A percentile compares a stretch with the other conserved stretches of the same genome.
These are phyloP conservation scores for Rhinocladiella similis DNA, from an alignment of 2,329 filamentous ascomycete genomes.

Conservation along the genomic window DNA sequence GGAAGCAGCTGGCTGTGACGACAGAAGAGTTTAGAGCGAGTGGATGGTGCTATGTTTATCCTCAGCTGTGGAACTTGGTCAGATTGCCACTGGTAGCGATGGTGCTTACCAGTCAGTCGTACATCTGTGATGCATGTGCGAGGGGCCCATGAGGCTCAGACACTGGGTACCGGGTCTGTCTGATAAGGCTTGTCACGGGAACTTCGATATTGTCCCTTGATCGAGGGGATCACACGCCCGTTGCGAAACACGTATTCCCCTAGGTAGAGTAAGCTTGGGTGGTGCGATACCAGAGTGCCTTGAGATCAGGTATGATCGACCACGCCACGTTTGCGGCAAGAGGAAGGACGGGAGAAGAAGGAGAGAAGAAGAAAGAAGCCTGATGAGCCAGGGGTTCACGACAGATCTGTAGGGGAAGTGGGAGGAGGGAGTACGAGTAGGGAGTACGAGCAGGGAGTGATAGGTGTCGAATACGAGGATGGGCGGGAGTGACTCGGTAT, in stretches of 20 bases:
- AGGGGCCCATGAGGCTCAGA: not conserved
- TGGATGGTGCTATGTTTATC: conserved; percentile 13
- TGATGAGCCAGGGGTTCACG: not conserved
- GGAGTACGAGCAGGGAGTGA: not conserved
- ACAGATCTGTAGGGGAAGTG: no score
- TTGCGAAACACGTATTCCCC: not conserved
- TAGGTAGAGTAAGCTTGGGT: not conserved
- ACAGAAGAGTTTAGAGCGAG: not conserved
- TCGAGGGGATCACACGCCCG: not conserved
- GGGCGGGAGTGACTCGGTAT: not conserved
- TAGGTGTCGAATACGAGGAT: no score
- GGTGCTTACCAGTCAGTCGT: not conserved
- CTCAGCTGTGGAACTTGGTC: not conserved
- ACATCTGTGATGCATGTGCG: not conserved
- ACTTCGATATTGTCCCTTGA: not conserved
- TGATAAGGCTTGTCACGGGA: not conserved
- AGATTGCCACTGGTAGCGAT: not conserved
- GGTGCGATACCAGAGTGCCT: not conserved
- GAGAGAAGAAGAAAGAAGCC: not conserved
- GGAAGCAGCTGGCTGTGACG: conserved; percentile 10
- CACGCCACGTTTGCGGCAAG: conserved; percentile 16
- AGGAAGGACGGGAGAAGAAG: conserved; percentile 7
- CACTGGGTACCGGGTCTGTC: not conserved
- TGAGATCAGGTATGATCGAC: conserved; percentile 3
- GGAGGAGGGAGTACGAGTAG: no score